These are phyloP conservation scores for Backusella mclennaniae DNA, from an alignment of 192 early-diverging fungal species.

Conservation along the genomic window DNA sequence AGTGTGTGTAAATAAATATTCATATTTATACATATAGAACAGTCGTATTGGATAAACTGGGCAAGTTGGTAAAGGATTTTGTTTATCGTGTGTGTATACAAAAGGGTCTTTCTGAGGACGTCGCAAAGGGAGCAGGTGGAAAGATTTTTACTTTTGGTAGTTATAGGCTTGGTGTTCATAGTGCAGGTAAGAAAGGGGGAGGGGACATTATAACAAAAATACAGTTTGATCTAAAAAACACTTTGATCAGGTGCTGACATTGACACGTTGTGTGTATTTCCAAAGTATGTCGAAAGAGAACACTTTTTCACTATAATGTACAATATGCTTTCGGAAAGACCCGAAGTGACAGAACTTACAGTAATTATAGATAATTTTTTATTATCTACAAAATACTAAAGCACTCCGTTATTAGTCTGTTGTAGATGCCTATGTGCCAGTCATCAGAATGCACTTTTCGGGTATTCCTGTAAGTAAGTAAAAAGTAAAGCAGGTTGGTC, in stretches of 20 bases:
- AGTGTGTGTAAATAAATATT: not conserved
- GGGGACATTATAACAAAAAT: not conserved
- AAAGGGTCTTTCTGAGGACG: conserved; percentile 72
- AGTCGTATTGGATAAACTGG: conserved; percentile 83
- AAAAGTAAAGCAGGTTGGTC: not conserved
- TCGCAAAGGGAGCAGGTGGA: conserved; percentile 86
- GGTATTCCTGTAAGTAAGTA: conserved; percentile 71
- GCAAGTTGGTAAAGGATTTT: conserved; percentile 88
- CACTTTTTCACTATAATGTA: conserved; percentile 93
- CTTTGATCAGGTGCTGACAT: conserved; percentile 80
- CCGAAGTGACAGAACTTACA: conserved; percentile 85
- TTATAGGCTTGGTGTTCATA: conserved; percentile 93
- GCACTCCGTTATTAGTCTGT: conserved; percentile 52
- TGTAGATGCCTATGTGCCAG: conserved; percentile 89
- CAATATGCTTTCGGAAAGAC: conserved; percentile 70
- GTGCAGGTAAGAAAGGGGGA: conserved; percentile 59
- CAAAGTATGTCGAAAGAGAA: conserved; percentile 82
- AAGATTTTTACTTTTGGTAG: conserved; percentile 99
- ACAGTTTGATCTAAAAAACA: not conserved
- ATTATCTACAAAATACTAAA: not conserved
- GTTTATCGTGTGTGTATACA: conserved; percentile 67
- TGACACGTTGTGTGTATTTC: conserved; percentile 95
- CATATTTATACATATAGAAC: conserved; percentile 44
- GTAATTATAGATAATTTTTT: conserved; percentile 30
- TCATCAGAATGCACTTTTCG: conserved; percentile 92